Evolutionary conservation across 108 stramenopile genomes (phyloP).

Genomic region (Skeletonema costatum): DNA sequence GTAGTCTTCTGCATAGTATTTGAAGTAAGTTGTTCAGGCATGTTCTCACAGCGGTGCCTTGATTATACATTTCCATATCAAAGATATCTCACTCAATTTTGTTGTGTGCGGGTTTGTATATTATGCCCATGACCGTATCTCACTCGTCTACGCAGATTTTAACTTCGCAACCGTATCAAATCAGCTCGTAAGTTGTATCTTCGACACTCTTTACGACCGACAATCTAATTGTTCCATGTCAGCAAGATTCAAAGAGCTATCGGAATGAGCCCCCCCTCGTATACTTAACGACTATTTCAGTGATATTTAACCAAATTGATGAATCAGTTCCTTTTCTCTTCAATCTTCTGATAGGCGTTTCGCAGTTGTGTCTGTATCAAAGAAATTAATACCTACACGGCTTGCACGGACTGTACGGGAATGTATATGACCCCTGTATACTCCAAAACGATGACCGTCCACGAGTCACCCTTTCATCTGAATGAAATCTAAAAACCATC

Average conservation of each 20-base stretch:
- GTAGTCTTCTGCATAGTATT: constrained; percentile 56
- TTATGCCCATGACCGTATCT: constrained; percentile 13
- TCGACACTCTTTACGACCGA: constrained; percentile 49
- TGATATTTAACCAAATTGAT: constrained; percentile 18
- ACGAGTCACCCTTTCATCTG: constrained; percentile 19
- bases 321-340: constrained; percentile 38
- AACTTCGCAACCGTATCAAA: constrained; percentile 69
- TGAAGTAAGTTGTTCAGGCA: constrained; percentile 75
- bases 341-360: constrained; percentile 14
- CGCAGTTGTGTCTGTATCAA: constrained; percentile 1
- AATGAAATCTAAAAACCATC: constrained; percentile 65
- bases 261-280: constrained; percentile 41
- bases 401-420: constrained; percentile 31
- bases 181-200: constrained; percentile 56
- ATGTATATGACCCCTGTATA: not conserved
- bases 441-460: not conserved
- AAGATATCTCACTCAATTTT: constrained; percentile 58
- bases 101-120: not conserved
- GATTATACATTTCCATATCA: constrained; percentile 83
- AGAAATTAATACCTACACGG: constrained; percentile 81
- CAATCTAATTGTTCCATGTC: constrained; percentile 47
- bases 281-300: constrained; percentile 37
- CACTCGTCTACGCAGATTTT: constrained; percentile 59
- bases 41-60: constrained; percentile 31
- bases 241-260: constrained; percentile 43